A percentile compares a stretch with the other conserved stretches of the same genome.
phyloP scores from a whole-genome alignment of 129 eudicot genomes.

The Escallonia herrerae region DNA sequence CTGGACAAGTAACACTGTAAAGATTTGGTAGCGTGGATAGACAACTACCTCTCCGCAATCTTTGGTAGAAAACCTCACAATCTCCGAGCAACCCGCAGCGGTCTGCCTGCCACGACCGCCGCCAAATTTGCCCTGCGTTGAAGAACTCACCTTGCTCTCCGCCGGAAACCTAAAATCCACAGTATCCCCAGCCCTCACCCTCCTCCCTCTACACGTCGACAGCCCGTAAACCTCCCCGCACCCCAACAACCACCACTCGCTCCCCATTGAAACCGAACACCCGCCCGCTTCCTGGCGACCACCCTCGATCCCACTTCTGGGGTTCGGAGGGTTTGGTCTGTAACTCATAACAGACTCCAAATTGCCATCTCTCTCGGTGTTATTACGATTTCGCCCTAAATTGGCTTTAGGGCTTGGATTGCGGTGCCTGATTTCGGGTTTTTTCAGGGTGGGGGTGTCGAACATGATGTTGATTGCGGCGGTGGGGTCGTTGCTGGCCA shows the following conservation, averaged over 20 bases:
- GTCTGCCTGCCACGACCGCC: slow-evolving; percentile 62
- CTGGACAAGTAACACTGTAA: background rate
- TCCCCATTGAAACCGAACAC: slow-evolving; percentile 21
- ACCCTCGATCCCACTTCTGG: slow-evolving; percentile 6
- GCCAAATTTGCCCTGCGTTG: slow-evolving; percentile 48
- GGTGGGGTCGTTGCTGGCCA: slow-evolving; percentile 85
- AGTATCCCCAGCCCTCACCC: slow-evolving; percentile 54
- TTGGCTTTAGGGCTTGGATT: slow-evolving; percentile 8
- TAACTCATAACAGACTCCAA: background rate
- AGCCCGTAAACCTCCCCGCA: slow-evolving; percentile 58
- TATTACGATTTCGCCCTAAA: background rate
- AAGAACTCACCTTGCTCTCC: slow-evolving; percentile 27
- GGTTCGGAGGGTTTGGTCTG: background rate
- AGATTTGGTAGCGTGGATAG: background rate
- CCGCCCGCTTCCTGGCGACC: slow-evolving; percentile 1
- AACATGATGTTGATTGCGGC: slow-evolving; percentile 88
- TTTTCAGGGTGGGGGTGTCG: slow-evolving; percentile 65
- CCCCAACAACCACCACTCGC: slow-evolving; percentile 89
- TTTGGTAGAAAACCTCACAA: slow-evolving; percentile 76
- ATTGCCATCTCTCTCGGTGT: slow-evolving; percentile 6
- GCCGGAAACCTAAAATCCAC: slow-evolving; percentile 57
- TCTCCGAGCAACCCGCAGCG: slow-evolving; percentile 62
- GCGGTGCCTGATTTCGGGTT: slow-evolving; percentile 26
- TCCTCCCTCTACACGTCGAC: slow-evolving; percentile 94
- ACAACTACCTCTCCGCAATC: slow-evolving; percentile 70